Percentiles rank a stretch among this genome's conserved stretches.
Conservation (phyloP, 129 eudicot species). For the Flaveria brownii region DNA sequence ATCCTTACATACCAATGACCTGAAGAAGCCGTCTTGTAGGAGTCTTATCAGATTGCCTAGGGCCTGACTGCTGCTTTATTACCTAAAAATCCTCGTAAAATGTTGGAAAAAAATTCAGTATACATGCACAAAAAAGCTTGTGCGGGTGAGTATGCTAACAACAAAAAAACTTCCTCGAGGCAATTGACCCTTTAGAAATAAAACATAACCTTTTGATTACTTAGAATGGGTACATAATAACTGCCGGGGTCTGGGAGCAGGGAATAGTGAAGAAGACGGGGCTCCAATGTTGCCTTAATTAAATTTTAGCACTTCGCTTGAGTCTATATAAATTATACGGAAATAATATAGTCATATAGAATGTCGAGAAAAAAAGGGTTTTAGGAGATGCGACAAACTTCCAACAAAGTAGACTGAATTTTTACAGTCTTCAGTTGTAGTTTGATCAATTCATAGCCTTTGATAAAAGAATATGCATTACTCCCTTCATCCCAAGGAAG, state of each 20-base stretch:
- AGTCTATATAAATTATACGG: background rate
- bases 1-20: constrained; percentile 65
- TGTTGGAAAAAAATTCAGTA: background rate
- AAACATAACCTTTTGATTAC: background rate
- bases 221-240: constrained; percentile 1
- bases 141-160: background rate
- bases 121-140: background rate
- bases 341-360: background rate
- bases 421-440: background rate
- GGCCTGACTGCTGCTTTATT: constrained; percentile 62
- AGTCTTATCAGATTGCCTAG: constrained; percentile 70
- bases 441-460: constrained; percentile 11
- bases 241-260: background rate
- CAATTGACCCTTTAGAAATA: background rate
- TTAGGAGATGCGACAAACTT: background rate
- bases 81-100: constrained; percentile 44
- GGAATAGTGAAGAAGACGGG: background rate
- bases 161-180: background rate
- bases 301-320: background rate
- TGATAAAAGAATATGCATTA: background rate
- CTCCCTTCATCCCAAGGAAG: background rate
- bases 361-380: background rate
- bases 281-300: background rate
- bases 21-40: constrained; percentile 84
- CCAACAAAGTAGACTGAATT: background rate